Evolutionary conservation across 352 stramenopile genomes (phyloP), one percentile per base, ranked within the genome.

Genomic region (Albugo laibachii): DNA sequence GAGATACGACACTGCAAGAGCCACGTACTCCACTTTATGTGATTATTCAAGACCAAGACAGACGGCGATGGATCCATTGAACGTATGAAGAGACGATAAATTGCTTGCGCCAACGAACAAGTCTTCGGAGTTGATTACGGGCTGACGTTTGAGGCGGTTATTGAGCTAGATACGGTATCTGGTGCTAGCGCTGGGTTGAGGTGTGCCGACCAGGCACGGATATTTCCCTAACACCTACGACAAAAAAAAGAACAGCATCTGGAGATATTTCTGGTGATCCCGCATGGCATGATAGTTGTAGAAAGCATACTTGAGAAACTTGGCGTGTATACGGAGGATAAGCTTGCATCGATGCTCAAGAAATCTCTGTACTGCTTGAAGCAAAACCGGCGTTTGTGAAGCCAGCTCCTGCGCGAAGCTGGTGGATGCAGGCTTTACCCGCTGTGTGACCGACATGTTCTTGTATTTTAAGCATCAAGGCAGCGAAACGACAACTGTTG

Each of bases 321-420:
- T 24, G 16, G 19, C 8, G 38, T 43, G 38, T 3, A 43, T 8
- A 53, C 16, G 5, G 38, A 42, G 19, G 21, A 2, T 36, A 8
- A 20, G 13, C 49, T 52, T 13, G 4, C 64, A 21, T 21, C 54
- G 1, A 50, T 50, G 4, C 43, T 66, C 1, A 55, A 55, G 14
- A 55, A 52, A 4, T 50, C 34, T 21, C 12, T 66, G 2, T 66
- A 66, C 43, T 55, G 59, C 8, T 47, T 66, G 15, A 63, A 61
- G n/a, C 44, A 65, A 50, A 52, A 46, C 11, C 31, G 27, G 1
- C 5, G 39, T 13, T 63, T 59, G 20, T 67, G 57, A 55, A 41
- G 54, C 47, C n/a, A 59, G 11, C 56, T 49, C 20, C 16, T 65
- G 4, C 55, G 14, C 16, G 39, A 47, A 31, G 35, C 34, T 67